Evolutionary conservation across 2,329 filamentous ascomycete genomes (phyloP).

Genomic region (Dothidotthia symphoricarpi): DNA sequence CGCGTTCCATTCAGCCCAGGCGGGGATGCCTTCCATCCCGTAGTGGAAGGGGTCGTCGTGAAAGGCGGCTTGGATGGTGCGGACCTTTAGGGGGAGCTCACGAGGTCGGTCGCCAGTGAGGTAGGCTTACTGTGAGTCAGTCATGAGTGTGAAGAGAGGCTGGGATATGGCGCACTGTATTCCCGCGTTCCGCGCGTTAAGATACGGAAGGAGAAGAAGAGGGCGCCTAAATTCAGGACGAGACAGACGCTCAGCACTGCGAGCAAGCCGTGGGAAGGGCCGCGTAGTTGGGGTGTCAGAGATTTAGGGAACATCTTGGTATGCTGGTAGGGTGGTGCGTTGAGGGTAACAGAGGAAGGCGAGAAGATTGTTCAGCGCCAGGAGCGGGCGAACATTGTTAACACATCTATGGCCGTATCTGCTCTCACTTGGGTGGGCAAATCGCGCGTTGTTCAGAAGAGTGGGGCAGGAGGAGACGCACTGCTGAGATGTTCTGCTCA

Average conservation of each 20-base stretch:
- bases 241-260: slow-evolving; percentile 1
- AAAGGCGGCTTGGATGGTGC: slow-evolving; percentile 1
- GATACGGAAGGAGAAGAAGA: slow-evolving; percentile 3
- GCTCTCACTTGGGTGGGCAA: background rate
- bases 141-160: background rate
- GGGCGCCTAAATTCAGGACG: slow-evolving; percentile 1
- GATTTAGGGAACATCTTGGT: slow-evolving; percentile 1
- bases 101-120: slow-evolving; percentile 3
- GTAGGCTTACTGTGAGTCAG: slow-evolving; percentile 1
- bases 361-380: slow-evolving; percentile 1
- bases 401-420: slow-evolving; percentile 1
- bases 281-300: slow-evolving; percentile 1
- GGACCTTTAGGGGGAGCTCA: slow-evolving; percentile 1
- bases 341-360: background rate
- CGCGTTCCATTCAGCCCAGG: slow-evolving; percentile 7
- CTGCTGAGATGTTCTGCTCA: background rate
- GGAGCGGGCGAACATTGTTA: background rate
- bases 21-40: slow-evolving; percentile 4
- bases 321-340: background rate
- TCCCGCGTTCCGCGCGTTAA: slow-evolving; percentile 1
- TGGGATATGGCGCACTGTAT: slow-evolving; percentile 1
- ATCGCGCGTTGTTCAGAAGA: slow-evolving; percentile 1
- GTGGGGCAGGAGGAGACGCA: background rate
- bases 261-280: background rate
- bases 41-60: slow-evolving; percentile 4